These are phyloP conservation scores for Clathrus columnatus DNA, from an alignment of 768 basidiomycete genomes.

Conservation along the genomic window DNA sequence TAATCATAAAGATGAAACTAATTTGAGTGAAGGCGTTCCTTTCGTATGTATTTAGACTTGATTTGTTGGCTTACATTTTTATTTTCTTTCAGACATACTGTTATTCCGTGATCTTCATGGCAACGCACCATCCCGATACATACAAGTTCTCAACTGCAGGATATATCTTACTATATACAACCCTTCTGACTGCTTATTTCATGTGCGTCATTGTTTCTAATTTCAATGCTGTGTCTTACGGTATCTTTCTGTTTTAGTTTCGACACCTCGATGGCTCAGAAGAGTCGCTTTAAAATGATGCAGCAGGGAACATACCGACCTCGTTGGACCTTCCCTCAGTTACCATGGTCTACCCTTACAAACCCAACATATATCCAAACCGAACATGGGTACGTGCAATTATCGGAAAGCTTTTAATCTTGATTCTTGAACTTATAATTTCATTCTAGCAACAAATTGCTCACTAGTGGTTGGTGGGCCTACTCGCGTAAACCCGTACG, in stretches of 20 bases:
- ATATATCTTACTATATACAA: conserved; percentile 64
- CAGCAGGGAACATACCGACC: conserved; percentile 78
- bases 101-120: conserved; percentile 97
- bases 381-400: conserved; percentile 62
- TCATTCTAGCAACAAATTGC: conserved; percentile 66
- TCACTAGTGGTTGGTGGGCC: conserved; percentile 91
- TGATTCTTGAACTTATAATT: neutral
- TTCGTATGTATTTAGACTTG: conserved; percentile 2
- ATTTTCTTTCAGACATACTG: conserved; percentile 64
- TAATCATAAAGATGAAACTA: conserved; percentile 35
- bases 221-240: neutral
- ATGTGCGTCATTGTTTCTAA: conserved; percentile 43
- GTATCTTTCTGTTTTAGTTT: conserved; percentile 42
- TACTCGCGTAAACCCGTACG: conserved; percentile 87
- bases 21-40: neutral
- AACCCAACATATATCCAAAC: conserved; percentile 93
- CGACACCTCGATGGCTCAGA: conserved; percentile 94
- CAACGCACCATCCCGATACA: conserved; percentile 78
- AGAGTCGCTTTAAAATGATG: conserved; percentile 97
- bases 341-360: conserved; percentile 72
- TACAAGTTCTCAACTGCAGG: conserved; percentile 79
- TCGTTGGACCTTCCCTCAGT: conserved; percentile 90
- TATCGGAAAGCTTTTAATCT: neutral
- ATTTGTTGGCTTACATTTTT: conserved; percentile 1
- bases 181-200: conserved; percentile 77